These are phyloP conservation scores for Fusarium udum DNA, from an alignment of 2,329 filamentous ascomycete genomes.

Conservation along the genomic window DNA sequence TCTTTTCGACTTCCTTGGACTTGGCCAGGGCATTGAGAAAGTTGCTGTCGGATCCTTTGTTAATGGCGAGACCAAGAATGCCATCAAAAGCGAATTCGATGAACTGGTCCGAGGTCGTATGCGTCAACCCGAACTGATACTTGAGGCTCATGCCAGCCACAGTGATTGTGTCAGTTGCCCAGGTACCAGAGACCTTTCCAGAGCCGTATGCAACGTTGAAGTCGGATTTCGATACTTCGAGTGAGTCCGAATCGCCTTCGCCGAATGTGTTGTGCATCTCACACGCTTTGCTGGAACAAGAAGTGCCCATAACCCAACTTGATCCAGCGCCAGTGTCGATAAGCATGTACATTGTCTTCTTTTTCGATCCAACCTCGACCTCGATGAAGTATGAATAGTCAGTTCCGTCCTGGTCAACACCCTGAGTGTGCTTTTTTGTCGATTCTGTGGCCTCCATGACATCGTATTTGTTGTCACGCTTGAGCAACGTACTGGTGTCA, in stretches of 20 bases:
- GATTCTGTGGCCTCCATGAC: conserved; percentile 59
- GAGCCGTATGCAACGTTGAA: conserved; percentile 82
- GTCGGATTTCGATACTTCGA: conserved; percentile 59
- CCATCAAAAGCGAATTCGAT: conserved; percentile 84
- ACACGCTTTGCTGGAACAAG: conserved; percentile 75
- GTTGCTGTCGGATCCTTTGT: conserved; percentile 67
- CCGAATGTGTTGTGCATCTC: conserved; percentile 76
- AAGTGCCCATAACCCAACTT: conserved; percentile 83
- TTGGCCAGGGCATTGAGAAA: conserved; percentile 71
- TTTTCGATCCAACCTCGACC: conserved; percentile 64
- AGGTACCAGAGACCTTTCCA: conserved; percentile 73
- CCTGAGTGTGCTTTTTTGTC: conserved; percentile 58
- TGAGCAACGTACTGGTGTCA: conserved; percentile 35
- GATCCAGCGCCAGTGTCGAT: conserved; percentile 75
- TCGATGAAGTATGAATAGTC: conserved; percentile 73
- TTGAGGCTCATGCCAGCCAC: conserved; percentile 72
- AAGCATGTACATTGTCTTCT: conserved; percentile 67
- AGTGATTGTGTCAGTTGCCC: conserved; percentile 72
- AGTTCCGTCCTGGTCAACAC: conserved; percentile 70
- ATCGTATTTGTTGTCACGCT: conserved; percentile 58
- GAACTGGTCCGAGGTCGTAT: conserved; percentile 78
- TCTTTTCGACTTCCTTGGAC: conserved; percentile 65
- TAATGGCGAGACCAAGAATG: conserved; percentile 80
- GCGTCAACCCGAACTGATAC: conserved; percentile 78
- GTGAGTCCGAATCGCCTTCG: conserved; percentile 69